Percentiles rank a stretch among this genome's conserved stretches.
Evolutionary conservation across 768 basidiomycete genomes (phyloP).

Genomic region (Macrolepiota fuliginosa): DNA sequence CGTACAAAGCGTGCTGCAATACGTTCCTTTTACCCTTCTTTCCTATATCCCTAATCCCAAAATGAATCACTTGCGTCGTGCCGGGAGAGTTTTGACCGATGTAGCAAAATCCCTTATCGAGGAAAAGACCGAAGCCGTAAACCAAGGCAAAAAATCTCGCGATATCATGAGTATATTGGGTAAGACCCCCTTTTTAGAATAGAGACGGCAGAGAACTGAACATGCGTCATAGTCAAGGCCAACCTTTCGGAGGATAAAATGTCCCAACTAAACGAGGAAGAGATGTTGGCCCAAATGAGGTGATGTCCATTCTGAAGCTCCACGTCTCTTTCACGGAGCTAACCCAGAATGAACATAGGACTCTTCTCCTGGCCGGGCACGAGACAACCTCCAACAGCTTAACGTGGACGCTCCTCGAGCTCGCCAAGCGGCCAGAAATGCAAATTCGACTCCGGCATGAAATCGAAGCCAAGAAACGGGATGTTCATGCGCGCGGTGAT

Average conservation of each 20-base stretch:
- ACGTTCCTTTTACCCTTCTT: conserved; percentile 23
- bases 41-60: conserved; percentile 25
- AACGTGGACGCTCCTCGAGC: conserved; percentile 61
- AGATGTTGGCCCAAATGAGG: conserved; percentile 46
- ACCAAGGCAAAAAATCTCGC: conserved; percentile 31
- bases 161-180: conserved; percentile 46
- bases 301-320: conserved; percentile 38
- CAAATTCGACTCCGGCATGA: conserved; percentile 65
- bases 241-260: conserved; percentile 45
- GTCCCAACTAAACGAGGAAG: conserved; percentile 42
- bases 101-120: conserved; percentile 35
- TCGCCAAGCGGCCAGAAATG: conserved; percentile 54
- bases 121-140: conserved; percentile 30
- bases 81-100: conserved; percentile 27
- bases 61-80: conserved; percentile 28
- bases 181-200: conserved; percentile 15
- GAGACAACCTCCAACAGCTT: conserved; percentile 61
- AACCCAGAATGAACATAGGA: conserved; percentile 36
- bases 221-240: conserved; percentile 39
- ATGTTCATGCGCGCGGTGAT: conserved; percentile 33
- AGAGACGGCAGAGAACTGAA: background rate
- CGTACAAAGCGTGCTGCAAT: conserved; percentile 32
- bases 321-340: conserved; percentile 30
- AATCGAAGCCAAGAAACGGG: conserved; percentile 37
- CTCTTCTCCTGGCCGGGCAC: conserved; percentile 48